Evolutionary conservation across 768 basidiomycete genomes (phyloP), one percentile per base, ranked within the genome.

Genomic region (Mycena polygramma): DNA sequence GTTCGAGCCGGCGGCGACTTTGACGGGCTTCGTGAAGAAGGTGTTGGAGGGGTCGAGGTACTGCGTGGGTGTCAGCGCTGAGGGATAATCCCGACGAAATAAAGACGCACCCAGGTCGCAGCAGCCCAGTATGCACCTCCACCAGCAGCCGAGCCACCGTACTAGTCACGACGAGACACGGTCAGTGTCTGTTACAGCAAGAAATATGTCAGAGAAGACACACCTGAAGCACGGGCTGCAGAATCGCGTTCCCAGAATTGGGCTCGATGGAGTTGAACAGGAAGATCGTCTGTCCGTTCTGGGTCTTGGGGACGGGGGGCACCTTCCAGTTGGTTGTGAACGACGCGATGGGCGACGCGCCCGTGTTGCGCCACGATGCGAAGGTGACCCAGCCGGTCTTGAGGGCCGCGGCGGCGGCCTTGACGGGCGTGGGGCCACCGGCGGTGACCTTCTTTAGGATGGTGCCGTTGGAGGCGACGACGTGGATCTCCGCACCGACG

Each of bases 271-370:
- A 14, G 19, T 46, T 46, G 45, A 46, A 46, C 17, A 46, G 45
- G 39, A 73, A 73, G 30, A 69, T 35, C 0, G 72, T 73, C 68
- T 73, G 72, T 7, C 63, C 68, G 41, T 73, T 20, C 30, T 73
- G 39, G 7, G 67, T 52, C 26, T 51, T 63, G 13, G 72, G 72
- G 5, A 69, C 48, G 19, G 58, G 52, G 8, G 72, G 72, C 24
- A 73, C 72, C 4, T 52, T 51, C 72, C 72, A 72, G 19, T 62
- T 69, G 35, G 68, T 65, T 35, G 63, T 69, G 63, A 73, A 73
- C 24, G 46, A 59, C 17, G 72, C 49, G 41, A 69, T 66, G 5
- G 59, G 63, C 2, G 68, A 66, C 15, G 43, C 41, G n/a, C 57
- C 68, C 8, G 45, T 7, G 46, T 72, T 72, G 11, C 54, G 39